phyloP scores from a whole-genome alignment of 106 monocot species.

The Dendrobium huoshanense region DNA sequence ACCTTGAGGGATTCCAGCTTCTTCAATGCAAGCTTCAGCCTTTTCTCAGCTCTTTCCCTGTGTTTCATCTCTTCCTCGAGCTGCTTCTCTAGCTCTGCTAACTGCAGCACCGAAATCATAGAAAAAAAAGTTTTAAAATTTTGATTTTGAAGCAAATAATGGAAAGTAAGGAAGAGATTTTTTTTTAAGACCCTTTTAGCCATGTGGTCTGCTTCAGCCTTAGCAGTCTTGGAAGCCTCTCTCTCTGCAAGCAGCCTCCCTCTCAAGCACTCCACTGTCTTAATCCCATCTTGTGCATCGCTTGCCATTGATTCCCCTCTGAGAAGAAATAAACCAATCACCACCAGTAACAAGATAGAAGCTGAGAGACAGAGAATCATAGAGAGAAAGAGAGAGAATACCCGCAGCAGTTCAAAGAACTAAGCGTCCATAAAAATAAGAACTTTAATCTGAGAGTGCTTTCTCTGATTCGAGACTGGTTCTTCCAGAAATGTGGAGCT shows the following conservation, averaged over 20 bases:
- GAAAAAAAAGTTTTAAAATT: neutral
- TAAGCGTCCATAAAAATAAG: neutral
- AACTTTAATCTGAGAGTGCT: neutral
- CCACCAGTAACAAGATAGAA: neutral
- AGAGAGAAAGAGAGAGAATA: too few relatives aligned
- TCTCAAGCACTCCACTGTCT: slow-evolving; percentile 79
- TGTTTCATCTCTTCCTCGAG: slow-evolving; percentile 54
- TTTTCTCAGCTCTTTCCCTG: slow-evolving; percentile 73
- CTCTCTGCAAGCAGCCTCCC: slow-evolving; percentile 88
- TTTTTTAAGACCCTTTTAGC: slow-evolving; percentile 49
- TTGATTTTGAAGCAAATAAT: neutral
- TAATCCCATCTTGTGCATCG: slow-evolving; percentile 25
- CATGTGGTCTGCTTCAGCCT: slow-evolving; percentile 56
- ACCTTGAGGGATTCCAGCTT: slow-evolving; percentile 69
- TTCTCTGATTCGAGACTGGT: neutral
- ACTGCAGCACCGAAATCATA: neutral
- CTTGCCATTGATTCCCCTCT: neutral
- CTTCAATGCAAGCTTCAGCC: slow-evolving; percentile 56
- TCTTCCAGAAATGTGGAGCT: neutral
- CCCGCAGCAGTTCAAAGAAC: neutral
- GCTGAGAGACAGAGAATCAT: neutral
- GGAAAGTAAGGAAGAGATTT: neutral
- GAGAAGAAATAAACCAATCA: neutral
- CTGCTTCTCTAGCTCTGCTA: slow-evolving; percentile 52
- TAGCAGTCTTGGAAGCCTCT: slow-evolving; percentile 74